Evolutionary conservation across 139 green algal genomes (phyloP).

Genomic region (Coelastrella sp.): DNA sequence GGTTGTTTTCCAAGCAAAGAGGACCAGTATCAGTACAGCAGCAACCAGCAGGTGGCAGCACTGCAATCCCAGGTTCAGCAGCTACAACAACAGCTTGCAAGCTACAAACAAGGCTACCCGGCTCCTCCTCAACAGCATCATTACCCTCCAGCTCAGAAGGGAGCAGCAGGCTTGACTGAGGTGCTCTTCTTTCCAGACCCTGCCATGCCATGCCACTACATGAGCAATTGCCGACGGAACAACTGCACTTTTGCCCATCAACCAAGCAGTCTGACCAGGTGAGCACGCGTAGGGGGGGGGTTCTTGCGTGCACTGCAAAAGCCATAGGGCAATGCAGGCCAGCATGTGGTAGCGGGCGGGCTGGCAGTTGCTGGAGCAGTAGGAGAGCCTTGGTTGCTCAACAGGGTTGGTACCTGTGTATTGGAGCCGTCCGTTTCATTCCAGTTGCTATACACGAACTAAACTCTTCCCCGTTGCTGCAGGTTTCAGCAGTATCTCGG

Average conservation of each 20-base stretch:
- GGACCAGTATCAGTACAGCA: neutral
- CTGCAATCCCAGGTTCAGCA: slow-evolving; percentile 51
- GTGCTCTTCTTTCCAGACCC: slow-evolving; percentile 66
- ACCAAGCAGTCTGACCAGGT: slow-evolving; percentile 52
- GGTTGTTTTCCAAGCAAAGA: slow-evolving; percentile 45
- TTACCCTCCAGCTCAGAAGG: neutral
- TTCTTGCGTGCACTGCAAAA: too few species aligned
- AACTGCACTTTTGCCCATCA: slow-evolving; percentile 56
- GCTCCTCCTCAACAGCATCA: slow-evolving; percentile 19
- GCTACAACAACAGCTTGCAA: slow-evolving; percentile 48
- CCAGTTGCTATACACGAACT: too few species aligned
- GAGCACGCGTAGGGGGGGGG: neutral
- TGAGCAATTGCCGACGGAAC: slow-evolving; percentile 18
- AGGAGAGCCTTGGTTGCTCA: too few species aligned
- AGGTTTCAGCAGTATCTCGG: slow-evolving; percentile 59
- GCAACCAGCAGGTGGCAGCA: neutral
- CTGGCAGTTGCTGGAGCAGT: too few species aligned
- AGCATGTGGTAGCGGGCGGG: too few species aligned
- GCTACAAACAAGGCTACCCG: neutral
- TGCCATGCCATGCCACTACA: slow-evolving; percentile 60
- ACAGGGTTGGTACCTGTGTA: too few species aligned
- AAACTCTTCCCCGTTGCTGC: neutral
- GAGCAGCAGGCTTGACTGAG: neutral
- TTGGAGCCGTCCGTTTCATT: too few species aligned
- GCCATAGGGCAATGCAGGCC: too few species aligned